Conservation (phyloP, 2,329 filamentous ascomycete species). For the Trichoderma semiorbis region DNA sequence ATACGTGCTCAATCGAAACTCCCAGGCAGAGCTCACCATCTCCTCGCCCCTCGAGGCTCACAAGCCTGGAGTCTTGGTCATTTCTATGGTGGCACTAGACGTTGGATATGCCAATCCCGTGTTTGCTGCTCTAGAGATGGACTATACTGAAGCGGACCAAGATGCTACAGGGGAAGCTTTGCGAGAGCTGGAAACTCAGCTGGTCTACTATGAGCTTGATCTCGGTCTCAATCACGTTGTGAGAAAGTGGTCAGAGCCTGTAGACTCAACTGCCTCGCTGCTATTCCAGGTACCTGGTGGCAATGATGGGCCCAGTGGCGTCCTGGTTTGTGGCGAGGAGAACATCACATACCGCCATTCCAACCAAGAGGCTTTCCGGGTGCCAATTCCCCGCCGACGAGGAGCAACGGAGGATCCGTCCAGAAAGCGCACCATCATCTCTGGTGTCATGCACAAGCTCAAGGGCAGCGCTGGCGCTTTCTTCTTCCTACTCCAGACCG, state of each 20-base stretch:
- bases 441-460: constrained; percentile 96
- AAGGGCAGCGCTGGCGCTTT: constrained; percentile 79
- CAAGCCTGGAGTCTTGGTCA: constrained; percentile 85
- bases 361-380: constrained; percentile 83
- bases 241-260: constrained; percentile 90
- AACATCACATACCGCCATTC: constrained; percentile 97
- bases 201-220: constrained; percentile 98
- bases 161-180: constrained; percentile 82
- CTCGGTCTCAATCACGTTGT: constrained; percentile 96
- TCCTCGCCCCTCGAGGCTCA: constrained; percentile 96
- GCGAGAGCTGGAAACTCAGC: constrained; percentile 77
- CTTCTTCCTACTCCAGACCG: constrained; percentile 93
- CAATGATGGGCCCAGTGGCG: constrained; percentile 88
- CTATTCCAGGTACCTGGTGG: constrained; percentile 96
- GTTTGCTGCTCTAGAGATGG: constrained; percentile 90
- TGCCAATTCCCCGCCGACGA: constrained; percentile 81
- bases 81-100: constrained; percentile 83
- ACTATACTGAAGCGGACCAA: constrained; percentile 87
- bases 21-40: constrained; percentile 91
- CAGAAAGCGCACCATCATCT: constrained; percentile 80
- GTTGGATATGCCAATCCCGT: constrained; percentile 97
- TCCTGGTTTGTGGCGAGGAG: constrained; percentile 90
- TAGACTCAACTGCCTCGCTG: constrained; percentile 83
- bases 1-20: constrained; percentile 94
- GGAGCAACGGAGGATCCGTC: constrained; percentile 90